A percentile compares a stretch with the other conserved stretches of the same genome.
Conservation (phyloP, 2,329 filamentous ascomycete species). For the Colletotrichum sp. region DNA sequence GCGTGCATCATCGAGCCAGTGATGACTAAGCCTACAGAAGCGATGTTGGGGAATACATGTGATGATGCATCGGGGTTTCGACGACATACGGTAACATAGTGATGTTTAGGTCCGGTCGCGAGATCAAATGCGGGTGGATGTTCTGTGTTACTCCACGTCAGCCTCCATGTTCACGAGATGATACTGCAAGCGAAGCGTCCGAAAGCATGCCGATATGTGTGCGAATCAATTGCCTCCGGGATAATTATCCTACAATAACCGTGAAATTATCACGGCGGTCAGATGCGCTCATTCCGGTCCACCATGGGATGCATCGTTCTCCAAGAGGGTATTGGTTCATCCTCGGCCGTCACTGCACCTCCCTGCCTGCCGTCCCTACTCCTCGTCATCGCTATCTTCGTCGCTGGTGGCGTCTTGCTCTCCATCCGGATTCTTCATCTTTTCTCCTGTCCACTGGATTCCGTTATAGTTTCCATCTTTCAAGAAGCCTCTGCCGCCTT, state of each 20-base stretch:
- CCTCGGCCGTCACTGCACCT: neutral
- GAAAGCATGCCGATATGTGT: neutral
- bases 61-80: neutral
- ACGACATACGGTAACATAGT: neutral
- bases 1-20: neutral
- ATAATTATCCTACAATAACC: neutral
- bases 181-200: neutral
- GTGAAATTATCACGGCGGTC: neutral
- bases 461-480: neutral
- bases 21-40: slow-evolving; percentile 12
- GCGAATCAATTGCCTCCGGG: neutral
- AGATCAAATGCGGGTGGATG: neutral
- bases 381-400: neutral
- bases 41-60: neutral
- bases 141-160: neutral
- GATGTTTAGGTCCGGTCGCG: neutral
- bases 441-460: neutral
- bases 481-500: neutral
- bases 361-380: neutral
- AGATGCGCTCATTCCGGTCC: neutral
- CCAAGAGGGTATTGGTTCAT: neutral
- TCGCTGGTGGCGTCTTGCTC: neutral
- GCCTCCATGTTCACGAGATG: neutral
- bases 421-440: neutral
- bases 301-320: neutral